A percentile compares a stretch with the other conserved stretches of the same genome.
Evolutionary conservation across 352 stramenopile species (phyloP).

Genomic region (Pythium utonaiense): DNA sequence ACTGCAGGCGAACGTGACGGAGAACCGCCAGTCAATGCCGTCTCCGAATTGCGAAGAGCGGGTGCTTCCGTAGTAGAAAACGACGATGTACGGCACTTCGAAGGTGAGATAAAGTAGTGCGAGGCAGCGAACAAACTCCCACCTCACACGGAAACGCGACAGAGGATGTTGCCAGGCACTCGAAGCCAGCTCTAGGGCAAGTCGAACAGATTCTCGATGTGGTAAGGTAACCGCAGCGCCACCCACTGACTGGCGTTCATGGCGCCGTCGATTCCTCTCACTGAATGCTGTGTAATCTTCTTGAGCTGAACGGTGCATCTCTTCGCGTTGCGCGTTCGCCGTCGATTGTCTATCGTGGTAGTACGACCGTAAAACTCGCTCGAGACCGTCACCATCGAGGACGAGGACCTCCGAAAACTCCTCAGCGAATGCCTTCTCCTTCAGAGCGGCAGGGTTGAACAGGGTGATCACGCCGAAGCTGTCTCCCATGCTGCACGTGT

Average conservation of each 20-base stretch:
- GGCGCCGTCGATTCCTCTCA: conserved; percentile 8
- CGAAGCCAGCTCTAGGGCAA: conserved; percentile 8
- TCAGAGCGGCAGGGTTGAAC: conserved; percentile 16
- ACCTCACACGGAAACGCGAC: conserved; percentile 20
- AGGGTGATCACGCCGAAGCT: conserved; percentile 26
- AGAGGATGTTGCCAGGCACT: conserved; percentile 12
- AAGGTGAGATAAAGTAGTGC: conserved; percentile 29
- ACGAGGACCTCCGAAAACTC: conserved; percentile 22
- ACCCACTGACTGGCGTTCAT: neutral
- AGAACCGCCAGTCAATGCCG: conserved; percentile 11
- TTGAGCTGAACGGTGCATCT: conserved; percentile 19
- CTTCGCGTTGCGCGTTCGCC: conserved; percentile 15
- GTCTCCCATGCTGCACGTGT: conserved; percentile 18
- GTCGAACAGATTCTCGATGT: conserved; percentile 17
- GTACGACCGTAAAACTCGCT: conserved; percentile 17
- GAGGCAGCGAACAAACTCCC: conserved; percentile 21
- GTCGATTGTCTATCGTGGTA: conserved; percentile 19
- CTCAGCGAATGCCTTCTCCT: conserved; percentile 29
- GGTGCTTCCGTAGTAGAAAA: conserved; percentile 28
- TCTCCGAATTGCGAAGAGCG: conserved; percentile 2
- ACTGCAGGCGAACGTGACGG: conserved; percentile 20
- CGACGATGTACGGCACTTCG: conserved; percentile 28
- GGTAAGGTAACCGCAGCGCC: conserved; percentile 2
- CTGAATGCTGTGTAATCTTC: conserved; percentile 19
- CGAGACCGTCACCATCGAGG: conserved; percentile 7